Evolutionary conservation across 2,329 filamentous ascomycete genomes (phyloP), one percentile per base, ranked within the genome.

Genomic region (Trichoderma atroviride): DNA sequence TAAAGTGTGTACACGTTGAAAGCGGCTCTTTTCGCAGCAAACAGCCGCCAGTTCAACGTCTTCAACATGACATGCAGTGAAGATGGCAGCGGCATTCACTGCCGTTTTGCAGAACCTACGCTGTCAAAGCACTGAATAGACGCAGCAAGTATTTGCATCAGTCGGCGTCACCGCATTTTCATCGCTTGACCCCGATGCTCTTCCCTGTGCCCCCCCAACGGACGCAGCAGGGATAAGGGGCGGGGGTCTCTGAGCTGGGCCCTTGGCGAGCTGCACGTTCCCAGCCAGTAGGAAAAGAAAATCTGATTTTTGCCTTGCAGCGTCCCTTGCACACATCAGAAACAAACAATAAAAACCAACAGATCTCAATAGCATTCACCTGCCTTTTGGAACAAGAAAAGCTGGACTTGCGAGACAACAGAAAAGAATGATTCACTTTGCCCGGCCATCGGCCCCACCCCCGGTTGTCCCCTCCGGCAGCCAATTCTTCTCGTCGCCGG

Each of bases 131-230:
- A 10, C 40, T 52, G 33, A 2, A 22, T n/a, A 50, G 5, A 40
- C 33, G 33, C 33, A 6, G 24, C 22, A 31, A 22, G 6, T 24
- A 22, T 31, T 11, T 62, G 29, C 27, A 52, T 52, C 29, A 67
- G 47, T 50, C 64, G 64, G 64, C 64, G 64, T 67, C 64, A 67
- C 64, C 64, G 64, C 64, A 67, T 67, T 67, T 67, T 67, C 55
- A 66, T 37, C 40, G 55, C 29, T 37, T n/a, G 40, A 52, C 63
- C 31, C 52, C 19, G 19, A 57, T 57, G n/a, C 19, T 62, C 29
- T 16, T 55, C 57, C 65, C 65, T 33, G 5, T 31, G 65, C 43
- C 56, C 27, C 10, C 31, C 65, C 65, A 68, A 61, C 60, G 65
- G 65, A 27, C 64, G 24, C 33, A 61, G 60, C 65, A 68, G 53